phyloP scores from a whole-genome alignment of 441 rosid species.

The Iberis amara region DNA sequence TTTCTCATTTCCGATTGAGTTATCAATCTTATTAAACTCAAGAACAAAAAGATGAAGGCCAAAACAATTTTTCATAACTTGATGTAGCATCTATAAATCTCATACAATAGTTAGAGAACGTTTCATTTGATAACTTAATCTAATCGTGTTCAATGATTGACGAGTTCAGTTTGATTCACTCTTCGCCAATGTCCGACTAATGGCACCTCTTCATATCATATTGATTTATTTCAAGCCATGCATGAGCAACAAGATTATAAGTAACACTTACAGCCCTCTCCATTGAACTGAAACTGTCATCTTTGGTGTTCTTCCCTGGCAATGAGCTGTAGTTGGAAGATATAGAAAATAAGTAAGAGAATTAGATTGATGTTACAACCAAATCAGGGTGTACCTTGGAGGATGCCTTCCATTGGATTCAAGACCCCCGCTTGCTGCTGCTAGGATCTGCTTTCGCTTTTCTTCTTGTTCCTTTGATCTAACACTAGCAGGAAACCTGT shows the following conservation, averaged over 20 bases:
- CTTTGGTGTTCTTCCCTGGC: constrained; percentile 51
- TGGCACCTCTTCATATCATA: constrained; percentile 8
- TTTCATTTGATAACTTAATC: constrained; percentile 14
- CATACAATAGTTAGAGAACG: constrained; percentile 4
- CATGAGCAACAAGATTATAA: constrained; percentile 26
- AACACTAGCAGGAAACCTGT: constrained; percentile 86
- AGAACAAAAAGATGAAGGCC: constrained; percentile 1
- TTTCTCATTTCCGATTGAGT: constrained; percentile 9
- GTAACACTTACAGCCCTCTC: constrained; percentile 92
- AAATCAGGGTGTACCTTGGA: constrained; percentile 54
- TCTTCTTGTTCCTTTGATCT: constrained; percentile 95
- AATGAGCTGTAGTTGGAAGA: constrained; percentile 63
- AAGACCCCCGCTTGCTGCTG: constrained; percentile 79
- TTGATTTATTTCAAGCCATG: constrained; percentile 19
- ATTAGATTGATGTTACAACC: constrained; percentile 18
- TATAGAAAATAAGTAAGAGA: constrained; percentile 22
- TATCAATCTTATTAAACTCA: constrained; percentile 1
- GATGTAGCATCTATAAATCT: constrained; percentile 12
- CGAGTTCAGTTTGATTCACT: constrained; percentile 16
- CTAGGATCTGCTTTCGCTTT: constrained; percentile 91
- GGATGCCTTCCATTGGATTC: constrained; percentile 72
- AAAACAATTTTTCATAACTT: constrained; percentile 14
- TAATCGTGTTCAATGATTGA: constrained; percentile 1
- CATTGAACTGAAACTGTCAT: constrained; percentile 66
- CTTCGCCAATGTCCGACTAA: constrained; percentile 9